phyloP scores from a whole-genome alignment of 2,329 filamentous ascomycete genomes.

The Tolypocladium tundrense region DNA sequence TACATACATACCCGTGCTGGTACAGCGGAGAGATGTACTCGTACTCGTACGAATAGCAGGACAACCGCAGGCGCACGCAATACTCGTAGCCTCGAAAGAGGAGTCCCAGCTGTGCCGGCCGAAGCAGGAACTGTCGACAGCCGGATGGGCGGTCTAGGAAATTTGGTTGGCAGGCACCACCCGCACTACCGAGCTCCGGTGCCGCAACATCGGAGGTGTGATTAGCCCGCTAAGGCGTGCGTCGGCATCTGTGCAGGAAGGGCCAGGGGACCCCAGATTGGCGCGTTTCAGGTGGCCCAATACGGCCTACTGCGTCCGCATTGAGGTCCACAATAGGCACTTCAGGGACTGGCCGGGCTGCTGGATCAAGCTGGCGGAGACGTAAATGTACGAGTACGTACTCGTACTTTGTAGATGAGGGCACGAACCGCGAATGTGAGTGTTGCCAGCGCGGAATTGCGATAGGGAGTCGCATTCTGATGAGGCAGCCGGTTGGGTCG shows the following conservation, averaged over 20 bases:
- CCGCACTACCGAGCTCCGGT: not conserved
- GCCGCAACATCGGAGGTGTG: slow-evolving; percentile 1
- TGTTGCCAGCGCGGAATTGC: not conserved
- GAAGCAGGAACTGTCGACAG: not conserved
- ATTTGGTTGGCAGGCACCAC: not conserved
- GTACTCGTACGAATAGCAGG: not conserved
- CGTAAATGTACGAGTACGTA: not conserved
- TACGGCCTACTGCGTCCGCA: slow-evolving; percentile 3
- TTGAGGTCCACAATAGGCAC: not conserved
- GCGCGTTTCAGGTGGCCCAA: slow-evolving; percentile 10
- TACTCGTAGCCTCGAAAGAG: not conserved
- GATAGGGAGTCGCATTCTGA: not conserved
- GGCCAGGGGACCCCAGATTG: slow-evolving; percentile 7
- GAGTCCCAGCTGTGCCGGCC: not conserved
- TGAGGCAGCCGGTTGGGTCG: not conserved
- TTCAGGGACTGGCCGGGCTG: not conserved
- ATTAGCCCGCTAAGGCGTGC: slow-evolving; percentile 4
- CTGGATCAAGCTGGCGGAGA: slow-evolving; percentile 1
- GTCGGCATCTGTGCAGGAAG: slow-evolving; percentile 1
- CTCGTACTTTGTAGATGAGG: not conserved
- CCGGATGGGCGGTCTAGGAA: not conserved
- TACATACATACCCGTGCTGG: too few relatives aligned
- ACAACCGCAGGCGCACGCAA: not conserved
- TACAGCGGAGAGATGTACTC: not conserved
- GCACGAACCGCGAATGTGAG: not conserved